Evolutionary conservation across 179 eudicot genomes (phyloP), one percentile per base, ranked within the genome.

Genomic region (Nepenthes alata): DNA sequence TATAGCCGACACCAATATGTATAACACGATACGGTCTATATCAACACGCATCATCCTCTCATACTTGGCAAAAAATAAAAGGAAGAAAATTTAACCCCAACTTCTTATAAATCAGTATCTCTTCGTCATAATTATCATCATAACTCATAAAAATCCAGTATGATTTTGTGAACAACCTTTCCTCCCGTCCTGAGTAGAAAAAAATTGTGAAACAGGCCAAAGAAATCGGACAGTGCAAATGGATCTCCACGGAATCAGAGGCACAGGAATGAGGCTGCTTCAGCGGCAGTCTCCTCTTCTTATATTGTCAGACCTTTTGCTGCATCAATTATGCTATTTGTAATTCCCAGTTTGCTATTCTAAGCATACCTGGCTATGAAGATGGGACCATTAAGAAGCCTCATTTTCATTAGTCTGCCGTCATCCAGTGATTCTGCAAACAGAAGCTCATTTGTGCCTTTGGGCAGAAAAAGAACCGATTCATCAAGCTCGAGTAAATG

Each of bases 221-320:
- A 57, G 47, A 60, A 63, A 8, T 69, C 75, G 14, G 48, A 38
- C 45, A 55, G 37, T 4, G 55, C 67, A 57, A 36, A 57, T 9
- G 53, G 35, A 11, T 47, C 50, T 41, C 52, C 62, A 41, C 51
- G 49, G 3, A 47, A 49, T 12, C 58, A n/a, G 58, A 77, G 63
- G 44, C 72, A 77, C 48, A 77, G 59, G 35, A 50, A 60, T 58
- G 63, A 61, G 45, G 69, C 35, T 12, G 55, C 76, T 25, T 64
- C 59, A 53, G 73, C 71, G 5, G 76, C 56, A 15, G 37, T 25
- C 13, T 71, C 74, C 13, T 64, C 71, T 35, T 57, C 81, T 47
- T 34, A 41, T 16, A 63, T 37, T 36, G 11, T 52, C 35, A 35
- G 3, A 16, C 66, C 66, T 11, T 10, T 37, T 62, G 2, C 57